Conservation (phyloP, 306 rosid genomes). For the Glycine soja region DNA sequence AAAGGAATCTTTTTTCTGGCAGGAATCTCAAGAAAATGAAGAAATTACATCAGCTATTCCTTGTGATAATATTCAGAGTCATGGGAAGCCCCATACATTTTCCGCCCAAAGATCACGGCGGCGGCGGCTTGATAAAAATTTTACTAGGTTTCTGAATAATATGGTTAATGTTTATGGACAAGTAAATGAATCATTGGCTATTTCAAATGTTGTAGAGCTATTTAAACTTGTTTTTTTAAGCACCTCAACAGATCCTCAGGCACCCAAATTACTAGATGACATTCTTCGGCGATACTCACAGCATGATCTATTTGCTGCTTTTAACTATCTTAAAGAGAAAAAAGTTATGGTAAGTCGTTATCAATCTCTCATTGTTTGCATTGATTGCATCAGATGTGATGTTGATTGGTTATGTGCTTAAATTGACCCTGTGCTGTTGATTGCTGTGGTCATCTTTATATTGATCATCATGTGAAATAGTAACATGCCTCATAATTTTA, state of each 20-base stretch:
- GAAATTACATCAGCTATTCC: constrained; percentile 51
- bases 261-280: constrained; percentile 77
- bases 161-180: constrained; percentile 62
- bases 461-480: neutral
- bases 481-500: neutral
- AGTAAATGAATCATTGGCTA: constrained; percentile 81
- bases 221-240: constrained; percentile 94
- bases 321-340: constrained; percentile 86
- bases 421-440: constrained; percentile 30
- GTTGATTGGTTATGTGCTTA: constrained; percentile 35
- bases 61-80: constrained; percentile 57
- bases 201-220: constrained; percentile 94
- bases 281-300: constrained; percentile 88
- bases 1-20: constrained; percentile 41
- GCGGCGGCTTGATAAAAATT: constrained; percentile 64
- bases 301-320: constrained; percentile 94
- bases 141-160: constrained; percentile 64
- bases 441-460: constrained; percentile 32
- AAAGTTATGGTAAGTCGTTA: constrained; percentile 74
- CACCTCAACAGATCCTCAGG: constrained; percentile 69
- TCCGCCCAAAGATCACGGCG: constrained; percentile 56
- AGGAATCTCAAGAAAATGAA: constrained; percentile 66
- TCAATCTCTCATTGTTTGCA: constrained; percentile 23
- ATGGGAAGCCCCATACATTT: constrained; percentile 48
- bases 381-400: constrained; percentile 28